Evolutionary conservation across 2,329 filamentous ascomycete genomes (phyloP), one percentile per base, ranked within the genome.

Genomic region (Dichotomopilus funicola): DNA sequence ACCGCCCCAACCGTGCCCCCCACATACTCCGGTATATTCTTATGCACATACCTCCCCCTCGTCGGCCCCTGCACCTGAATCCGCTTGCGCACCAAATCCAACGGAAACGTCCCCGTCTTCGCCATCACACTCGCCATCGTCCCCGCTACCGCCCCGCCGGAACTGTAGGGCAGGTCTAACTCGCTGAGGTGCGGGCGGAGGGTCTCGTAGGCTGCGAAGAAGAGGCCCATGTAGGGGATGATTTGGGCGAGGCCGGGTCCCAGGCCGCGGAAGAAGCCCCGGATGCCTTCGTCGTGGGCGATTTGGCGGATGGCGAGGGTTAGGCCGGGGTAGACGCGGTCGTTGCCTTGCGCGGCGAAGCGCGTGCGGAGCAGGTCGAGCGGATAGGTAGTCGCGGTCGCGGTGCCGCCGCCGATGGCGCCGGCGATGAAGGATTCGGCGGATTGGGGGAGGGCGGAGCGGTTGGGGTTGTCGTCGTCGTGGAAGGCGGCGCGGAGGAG

Each of bases 41-140:
- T 81, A 71, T 95, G 88, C 12, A 92, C 83, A 69, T 96, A 99
- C 61, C 78, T 78, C 40, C 73, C 73, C 59, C 91, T 78, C 58
- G 88, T 95, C 1, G 94, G 94, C 0, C 94, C 94, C 70, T 99
- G 94, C 3, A 99, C 91, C 72, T 99, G 94, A 62, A 99, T 79
- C 47, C 94, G 79, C 75, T 97, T 99, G 62, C 94, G 78, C 38
- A 96, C 89, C 34, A 96, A 83, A 68, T 99, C 94, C 31, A 99
- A 78, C 12, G 94, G 94, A 64, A 97, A 99, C 9, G 96, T 89
- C 1, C 82, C 83, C 36, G 91, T 95, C 74, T 99, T 99, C 44
- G 90, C 86, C 27, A 89, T 64, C 2, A 96, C 75, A 59, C 89
- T 91, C 0, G 91, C 91, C 1, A 88, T 60, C 3, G 94, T 78